Base-by-base conservation (phyloP, 768 basidiomycete species). In the Termitomyces sp. region DNA sequence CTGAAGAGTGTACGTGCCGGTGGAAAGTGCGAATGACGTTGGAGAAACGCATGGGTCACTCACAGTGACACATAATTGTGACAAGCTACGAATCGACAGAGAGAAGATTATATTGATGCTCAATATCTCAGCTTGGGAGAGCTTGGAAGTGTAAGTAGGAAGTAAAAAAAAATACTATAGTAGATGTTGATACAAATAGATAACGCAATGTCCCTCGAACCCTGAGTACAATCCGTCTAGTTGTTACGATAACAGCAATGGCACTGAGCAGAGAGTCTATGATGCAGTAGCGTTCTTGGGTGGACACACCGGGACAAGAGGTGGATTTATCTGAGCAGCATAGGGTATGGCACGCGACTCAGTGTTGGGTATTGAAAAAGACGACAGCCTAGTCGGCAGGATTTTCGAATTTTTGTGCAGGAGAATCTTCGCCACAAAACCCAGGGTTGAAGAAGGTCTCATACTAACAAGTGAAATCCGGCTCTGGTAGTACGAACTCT, bases 391-490 rank as follows among this genome's bases (percentile, higher is more conserved):
- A n/a, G 61, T 59, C 23, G 52, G 51, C n/a, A 59, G 34, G 9
- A 55, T 30, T 47, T 17, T 34, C 19, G 14, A 23, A 42, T 12
- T 32, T 50, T 16, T 8, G 42, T 14, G 9, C 1, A 30, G 52
- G 37, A 16, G 37, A 16, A 19, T 39, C 10, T 14, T 48, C 47
- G 16, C 59, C 63, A 61, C 30, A 64, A 64, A 1, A 59, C 10
- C 61, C 61, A 57, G 3, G 59, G 57, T 16, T 39, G 53, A 7
- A 64, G 46, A 34, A 64, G 57, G n/a, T 64, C 63, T 61, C 62
- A 21, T 43, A 14, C 21, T 5, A 44, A 28, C 39, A 17, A 27
- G 30, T n/a, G n/a, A n/a, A n/a, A n/a, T n/a, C n/a, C 5, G 12
- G 23, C 0, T 3, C 12, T 41, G n/a, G 40, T 5, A 46, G 1